phyloP scores from a whole-genome alignment of 768 basidiomycete genomes.

The Pulveroboletus sp. region DNA sequence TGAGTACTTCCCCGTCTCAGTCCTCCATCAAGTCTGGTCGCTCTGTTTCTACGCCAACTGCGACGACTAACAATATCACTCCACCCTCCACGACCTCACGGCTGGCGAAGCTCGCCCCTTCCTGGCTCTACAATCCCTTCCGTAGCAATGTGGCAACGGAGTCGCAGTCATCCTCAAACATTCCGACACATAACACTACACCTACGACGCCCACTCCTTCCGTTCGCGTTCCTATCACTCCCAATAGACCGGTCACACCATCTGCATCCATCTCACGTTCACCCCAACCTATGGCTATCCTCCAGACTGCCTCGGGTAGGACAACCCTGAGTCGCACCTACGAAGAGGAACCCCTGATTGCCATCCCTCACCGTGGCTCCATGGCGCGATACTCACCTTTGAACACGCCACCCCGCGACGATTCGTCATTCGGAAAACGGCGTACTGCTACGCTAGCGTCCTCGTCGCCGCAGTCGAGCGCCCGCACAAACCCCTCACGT shows the following conservation, averaged over 20 bases:
- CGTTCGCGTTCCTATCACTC: slow-evolving; percentile 29
- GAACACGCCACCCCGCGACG: slow-evolving; percentile 68
- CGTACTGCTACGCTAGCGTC: slow-evolving; percentile 45
- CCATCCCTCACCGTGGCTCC: slow-evolving; percentile 43
- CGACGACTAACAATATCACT: slow-evolving; percentile 10
- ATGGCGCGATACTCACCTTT: slow-evolving; percentile 58
- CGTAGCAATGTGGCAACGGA: slow-evolving; percentile 54
- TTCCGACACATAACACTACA: slow-evolving; percentile 37
- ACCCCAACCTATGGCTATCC: slow-evolving; percentile 41
- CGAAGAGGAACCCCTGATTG: slow-evolving; percentile 51
- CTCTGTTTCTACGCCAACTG: slow-evolving; percentile 42
- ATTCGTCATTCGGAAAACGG: slow-evolving; percentile 47
- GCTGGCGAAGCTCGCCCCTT: slow-evolving; percentile 59
- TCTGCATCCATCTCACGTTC: slow-evolving; percentile 34
- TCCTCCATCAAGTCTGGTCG: slow-evolving; percentile 54
- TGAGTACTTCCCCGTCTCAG: slow-evolving; percentile 66
- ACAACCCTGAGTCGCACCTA: slow-evolving; percentile 48
- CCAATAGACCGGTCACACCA: slow-evolving; percentile 29
- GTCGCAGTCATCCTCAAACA: slow-evolving; percentile 48
- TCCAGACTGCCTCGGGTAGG: slow-evolving; percentile 37
- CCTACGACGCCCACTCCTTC: slow-evolving; percentile 23
- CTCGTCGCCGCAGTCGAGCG: slow-evolving; percentile 38
- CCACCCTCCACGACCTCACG: slow-evolving; percentile 34
- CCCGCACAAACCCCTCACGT: slow-evolving; percentile 63
- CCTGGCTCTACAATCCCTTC: slow-evolving; percentile 81